Conservation (phyloP, 176 grass and related monocot genomes). For the Eremochloa ophiuroides region DNA sequence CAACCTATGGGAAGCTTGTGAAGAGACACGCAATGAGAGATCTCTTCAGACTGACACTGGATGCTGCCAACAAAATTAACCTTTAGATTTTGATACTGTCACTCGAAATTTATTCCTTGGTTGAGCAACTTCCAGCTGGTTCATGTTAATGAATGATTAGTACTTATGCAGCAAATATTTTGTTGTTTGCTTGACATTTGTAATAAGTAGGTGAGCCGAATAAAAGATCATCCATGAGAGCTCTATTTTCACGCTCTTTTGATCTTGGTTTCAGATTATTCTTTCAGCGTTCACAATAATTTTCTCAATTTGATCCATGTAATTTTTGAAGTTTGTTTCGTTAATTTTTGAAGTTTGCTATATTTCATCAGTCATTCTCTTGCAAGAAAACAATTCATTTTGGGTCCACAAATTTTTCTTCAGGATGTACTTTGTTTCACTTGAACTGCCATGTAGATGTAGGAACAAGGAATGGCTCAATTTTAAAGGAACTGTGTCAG, state of each 20-base stretch:
- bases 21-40: slow-evolving; percentile 69
- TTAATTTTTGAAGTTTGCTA: too few species aligned
- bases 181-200: slow-evolving; percentile 26
- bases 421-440: neutral
- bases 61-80: neutral
- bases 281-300: neutral
- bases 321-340: neutral
- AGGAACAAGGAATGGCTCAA: neutral
- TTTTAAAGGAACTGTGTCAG: neutral
- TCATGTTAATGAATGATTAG: neutral
- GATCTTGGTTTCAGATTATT: slow-evolving; percentile 26
- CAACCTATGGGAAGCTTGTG: slow-evolving; percentile 79
- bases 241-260: slow-evolving; percentile 35
- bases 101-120: neutral
- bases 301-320: slow-evolving; percentile 1
- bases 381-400: neutral
- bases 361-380: too few species aligned
- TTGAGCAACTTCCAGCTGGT: neutral
- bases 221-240: slow-evolving; percentile 11
- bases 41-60: slow-evolving; percentile 53
- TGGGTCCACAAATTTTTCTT: neutral
- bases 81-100: slow-evolving; percentile 19
- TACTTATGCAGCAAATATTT: slow-evolving; percentile 24
- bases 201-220: neutral
- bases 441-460: neutral